These are phyloP conservation scores for Diplodia mutila DNA, from an alignment of 2,329 filamentous ascomycete genomes.

Conservation along the genomic window DNA sequence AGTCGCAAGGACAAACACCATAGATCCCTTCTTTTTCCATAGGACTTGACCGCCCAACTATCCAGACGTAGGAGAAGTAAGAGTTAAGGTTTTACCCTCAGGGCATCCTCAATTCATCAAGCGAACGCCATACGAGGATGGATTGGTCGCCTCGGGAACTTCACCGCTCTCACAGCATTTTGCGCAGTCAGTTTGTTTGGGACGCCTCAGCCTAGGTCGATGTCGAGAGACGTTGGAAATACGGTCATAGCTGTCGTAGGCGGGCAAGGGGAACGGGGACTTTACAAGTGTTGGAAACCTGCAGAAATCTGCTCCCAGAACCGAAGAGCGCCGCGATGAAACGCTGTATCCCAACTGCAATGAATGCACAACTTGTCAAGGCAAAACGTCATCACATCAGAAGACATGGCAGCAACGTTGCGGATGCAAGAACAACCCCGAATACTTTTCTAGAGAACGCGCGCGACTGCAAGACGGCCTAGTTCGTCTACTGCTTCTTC, in stretches of 20 bases:
- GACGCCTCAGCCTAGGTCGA: too few relatives aligned
- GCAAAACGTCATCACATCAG: neutral
- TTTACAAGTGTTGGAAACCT: neutral
- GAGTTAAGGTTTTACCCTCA: too few relatives aligned
- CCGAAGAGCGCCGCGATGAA: neutral
- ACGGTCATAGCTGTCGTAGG: too few relatives aligned
- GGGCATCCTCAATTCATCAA: too few relatives aligned
- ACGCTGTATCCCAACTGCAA: neutral
- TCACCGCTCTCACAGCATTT: too few relatives aligned
- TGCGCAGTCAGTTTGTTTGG: too few relatives aligned
- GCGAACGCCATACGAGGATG: too few relatives aligned
- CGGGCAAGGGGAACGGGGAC: neutral
- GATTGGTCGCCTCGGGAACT: too few relatives aligned
- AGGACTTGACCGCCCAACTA: too few relatives aligned
- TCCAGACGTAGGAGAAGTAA: too few relatives aligned
- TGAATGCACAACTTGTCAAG: neutral
- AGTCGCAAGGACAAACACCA: neutral
- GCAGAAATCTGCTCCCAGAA: neutral
- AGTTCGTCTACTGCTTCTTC: constrained; percentile 29
- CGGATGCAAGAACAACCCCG: neutral
- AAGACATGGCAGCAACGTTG: neutral
- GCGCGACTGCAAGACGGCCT: neutral
- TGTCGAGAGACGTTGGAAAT: too few relatives aligned
- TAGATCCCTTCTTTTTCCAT: too few relatives aligned
- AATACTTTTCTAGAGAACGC: neutral